Base-by-base conservation (phyloP, 352 stramenopile species). In the Phytopythium aichiense region DNA sequence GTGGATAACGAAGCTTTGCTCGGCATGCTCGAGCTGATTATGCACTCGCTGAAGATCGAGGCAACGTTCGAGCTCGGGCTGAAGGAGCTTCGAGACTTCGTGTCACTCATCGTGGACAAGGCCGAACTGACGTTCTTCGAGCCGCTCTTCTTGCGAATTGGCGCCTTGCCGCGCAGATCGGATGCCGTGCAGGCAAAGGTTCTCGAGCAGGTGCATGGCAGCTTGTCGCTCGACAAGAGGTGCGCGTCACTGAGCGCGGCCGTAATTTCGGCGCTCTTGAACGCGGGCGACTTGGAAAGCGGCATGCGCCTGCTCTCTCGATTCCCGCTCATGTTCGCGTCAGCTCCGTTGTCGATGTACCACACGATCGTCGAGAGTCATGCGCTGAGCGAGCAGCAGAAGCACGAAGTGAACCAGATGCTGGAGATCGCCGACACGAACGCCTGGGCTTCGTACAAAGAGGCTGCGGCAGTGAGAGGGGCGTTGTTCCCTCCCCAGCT, bases 381-480 rank as follows among this genome's bases (percentile, higher is more conserved):
- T 58, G 72, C 87, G 12, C 71, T 95, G 1, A 87, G 67, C 18
- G 71, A 88, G 53, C 79, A 76, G 23, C 84, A 93, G 57, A 75
- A 79, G 11, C 61, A 87, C 51, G 77, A 92, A 51, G 73, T 92
- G 18, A 67, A 76, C 35, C 77, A 81, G 40, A 87, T 92, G 65
- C 70, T 95, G 22, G 87, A 95, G 61, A 79, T 81, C 33, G 81
- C 94, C 35, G 85, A 94, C 56, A 91, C 85, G 5, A 87, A 92
- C 31, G 74, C 91, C 3, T 95, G 87, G 85, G 74, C 77, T 18
- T 83, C 85, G 3, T 92, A 89, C 59, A 89, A 93, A 50, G 73
- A 91, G 56, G 76, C 81, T 0, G 72, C 68, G 22, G 71, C 58
- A 9, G 77, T 66, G 8, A 71, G 67, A 15, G 77, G 69, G 4